Conservation (phyloP, 148 eudicot genomes). For the Euryodendron excelsum region DNA sequence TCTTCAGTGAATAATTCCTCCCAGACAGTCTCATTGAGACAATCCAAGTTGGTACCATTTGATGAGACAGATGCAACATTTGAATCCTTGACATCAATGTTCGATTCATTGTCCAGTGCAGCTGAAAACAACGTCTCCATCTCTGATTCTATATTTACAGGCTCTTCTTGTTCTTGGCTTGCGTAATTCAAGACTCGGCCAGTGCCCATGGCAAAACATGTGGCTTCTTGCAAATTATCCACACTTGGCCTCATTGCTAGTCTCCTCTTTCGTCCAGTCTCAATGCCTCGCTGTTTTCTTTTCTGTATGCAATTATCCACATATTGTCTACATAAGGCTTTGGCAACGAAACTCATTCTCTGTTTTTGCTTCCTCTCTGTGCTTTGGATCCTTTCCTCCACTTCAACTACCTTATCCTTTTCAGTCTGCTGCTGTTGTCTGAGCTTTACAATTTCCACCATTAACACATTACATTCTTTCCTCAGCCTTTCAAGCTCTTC, state of each 20-base stretch:
- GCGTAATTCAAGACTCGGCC: constrained; percentile 27
- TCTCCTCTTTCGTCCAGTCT: constrained; percentile 63
- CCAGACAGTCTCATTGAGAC: constrained; percentile 44
- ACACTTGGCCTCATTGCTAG: constrained; percentile 48
- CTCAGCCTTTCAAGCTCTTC: constrained; percentile 60
- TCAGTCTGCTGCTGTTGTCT: constrained; percentile 62
- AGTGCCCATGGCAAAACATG: no score
- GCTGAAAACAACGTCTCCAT: constrained; percentile 48
- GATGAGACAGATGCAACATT: constrained; percentile 17
- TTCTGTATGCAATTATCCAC: constrained; percentile 31
- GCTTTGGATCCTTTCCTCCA: constrained; percentile 49
- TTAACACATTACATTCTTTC: constrained; percentile 52
- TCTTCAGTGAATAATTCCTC: constrained; percentile 53
- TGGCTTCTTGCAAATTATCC: constrained; percentile 45
- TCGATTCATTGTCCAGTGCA: constrained; percentile 47
- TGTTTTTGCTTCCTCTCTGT: constrained; percentile 67
- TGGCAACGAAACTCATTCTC: constrained; percentile 68
- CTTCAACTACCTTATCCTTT: constrained; percentile 46
- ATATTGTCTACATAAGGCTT: constrained; percentile 55
- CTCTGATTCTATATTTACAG: constrained; percentile 24
- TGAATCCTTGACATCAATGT: constrained; percentile 35
- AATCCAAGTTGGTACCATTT: constrained; percentile 11
- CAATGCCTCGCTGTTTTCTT: constrained; percentile 25
- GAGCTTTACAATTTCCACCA: constrained; percentile 61
- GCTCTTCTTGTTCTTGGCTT: constrained; percentile 27